phyloP scores from a whole-genome alignment of 1,139 yeast genomes.

The Arxiozyma heterogenica region DNA sequence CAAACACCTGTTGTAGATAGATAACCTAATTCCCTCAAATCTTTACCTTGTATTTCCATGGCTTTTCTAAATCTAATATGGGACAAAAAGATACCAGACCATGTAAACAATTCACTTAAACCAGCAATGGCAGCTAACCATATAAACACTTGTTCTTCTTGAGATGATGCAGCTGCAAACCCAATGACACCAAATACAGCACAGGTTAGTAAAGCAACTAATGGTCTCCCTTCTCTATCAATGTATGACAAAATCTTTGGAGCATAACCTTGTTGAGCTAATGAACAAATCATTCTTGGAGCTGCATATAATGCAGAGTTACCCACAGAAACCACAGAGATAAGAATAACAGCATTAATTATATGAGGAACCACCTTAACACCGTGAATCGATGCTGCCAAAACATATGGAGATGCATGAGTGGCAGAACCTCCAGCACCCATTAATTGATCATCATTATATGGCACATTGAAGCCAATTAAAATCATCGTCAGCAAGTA shows the following conservation, averaged over 20 bases:
- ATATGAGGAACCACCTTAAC: slow-evolving; percentile 60
- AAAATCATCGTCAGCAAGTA: slow-evolving; percentile 53
- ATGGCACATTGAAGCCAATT: slow-evolving; percentile 61
- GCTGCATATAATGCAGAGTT: slow-evolving; percentile 74
- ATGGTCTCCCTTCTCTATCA: slow-evolving; percentile 56
- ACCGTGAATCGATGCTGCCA: slow-evolving; percentile 64
- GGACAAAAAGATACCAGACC: slow-evolving; percentile 71
- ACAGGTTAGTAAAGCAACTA: slow-evolving; percentile 50
- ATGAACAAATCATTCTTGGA: slow-evolving; percentile 72
- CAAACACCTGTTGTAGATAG: slow-evolving; percentile 56
- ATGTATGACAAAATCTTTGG: slow-evolving; percentile 48
- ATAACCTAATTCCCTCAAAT: slow-evolving; percentile 58
- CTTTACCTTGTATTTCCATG: slow-evolving; percentile 54
- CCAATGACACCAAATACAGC: slow-evolving; percentile 75
- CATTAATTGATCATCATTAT: slow-evolving; percentile 40
- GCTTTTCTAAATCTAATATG: slow-evolving; percentile 77
- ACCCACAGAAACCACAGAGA: slow-evolving; percentile 61
- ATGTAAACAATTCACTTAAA: slow-evolving; percentile 68
- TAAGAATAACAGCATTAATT: slow-evolving; percentile 63
- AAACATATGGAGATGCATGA: slow-evolving; percentile 62
- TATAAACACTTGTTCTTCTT: slow-evolving; percentile 59
- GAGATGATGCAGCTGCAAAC: slow-evolving; percentile 52
- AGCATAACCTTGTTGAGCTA: slow-evolving; percentile 73
- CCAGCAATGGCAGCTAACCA: slow-evolving; percentile 81
- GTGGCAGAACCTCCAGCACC: slow-evolving; percentile 37